Evolutionary conservation across 139 green algal species (phyloP), one percentile per base, ranked within the genome.

Genomic region (Chlamydomonas sp.): DNA sequence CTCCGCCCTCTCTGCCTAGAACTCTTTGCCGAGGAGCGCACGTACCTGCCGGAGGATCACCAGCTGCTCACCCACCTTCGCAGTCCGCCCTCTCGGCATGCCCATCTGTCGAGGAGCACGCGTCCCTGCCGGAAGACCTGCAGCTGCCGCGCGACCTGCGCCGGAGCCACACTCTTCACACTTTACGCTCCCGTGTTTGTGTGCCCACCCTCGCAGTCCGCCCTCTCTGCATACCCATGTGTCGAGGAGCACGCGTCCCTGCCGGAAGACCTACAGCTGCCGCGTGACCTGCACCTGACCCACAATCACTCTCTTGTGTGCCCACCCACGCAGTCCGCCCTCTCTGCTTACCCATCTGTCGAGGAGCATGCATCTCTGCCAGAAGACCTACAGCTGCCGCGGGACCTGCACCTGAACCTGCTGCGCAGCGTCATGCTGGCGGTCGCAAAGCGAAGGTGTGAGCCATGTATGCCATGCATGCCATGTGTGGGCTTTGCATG

Each of bases 341-440:
- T 64, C 24, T 22, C 54, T 20, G 22, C 54, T 36, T 64, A 64
- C 54, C 54, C 54, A 33, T 26, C 30, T 10, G 54, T 26, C 54
- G 22, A 30, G 22, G 54, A 64, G 24, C 34, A 36, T 64, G 54
- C 16, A 26, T 10, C 8, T 22, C 54, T 64, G 8, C 54, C 54
- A 10, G 54, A 64, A 64, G 34, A 8, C 26, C 54, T 64, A 22
- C 30, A 20, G 26, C 26, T 64, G 26, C 54, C 54, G 10, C 8
- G 26, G 54, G 54, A 64, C 26, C 54, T 64, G 22, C 54, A 64
- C 16, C 34, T 33, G 6, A 26, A 8, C 20, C 20, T n/a, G n/a
- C n/a, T n/a, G n/a, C 43, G 54, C 54, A 64, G 54, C 34, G 54
- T 64, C 54, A 64, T 64, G 54, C 54, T 64, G 54, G 54, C 54